These are phyloP conservation scores for Beauveria caledonica DNA, from an alignment of 2,329 filamentous ascomycete genomes.

Conservation along the genomic window DNA sequence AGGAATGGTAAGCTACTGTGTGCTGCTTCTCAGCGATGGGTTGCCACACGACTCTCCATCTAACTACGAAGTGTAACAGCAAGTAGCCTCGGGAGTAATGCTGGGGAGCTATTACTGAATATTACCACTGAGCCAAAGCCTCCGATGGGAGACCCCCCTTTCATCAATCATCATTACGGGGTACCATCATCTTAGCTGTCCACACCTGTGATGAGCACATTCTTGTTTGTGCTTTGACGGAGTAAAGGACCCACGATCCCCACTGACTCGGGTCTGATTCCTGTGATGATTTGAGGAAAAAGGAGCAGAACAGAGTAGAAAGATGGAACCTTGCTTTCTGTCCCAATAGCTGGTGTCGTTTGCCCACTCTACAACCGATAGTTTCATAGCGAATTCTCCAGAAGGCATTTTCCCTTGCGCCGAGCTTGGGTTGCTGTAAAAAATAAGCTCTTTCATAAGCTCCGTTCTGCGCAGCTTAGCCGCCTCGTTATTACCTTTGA, in stretches of 20 bases:
- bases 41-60: no score
- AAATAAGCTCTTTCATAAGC: constrained; percentile 3
- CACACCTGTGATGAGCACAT: constrained; percentile 3
- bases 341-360: not conserved
- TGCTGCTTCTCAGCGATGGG: not conserved
- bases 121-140: not conserved
- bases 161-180: not conserved
- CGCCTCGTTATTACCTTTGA: not conserved
- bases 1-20: not conserved
- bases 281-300: not conserved
- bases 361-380: not conserved
- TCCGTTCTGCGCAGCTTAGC: not conserved
- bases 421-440: not conserved
- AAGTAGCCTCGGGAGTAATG: no score
- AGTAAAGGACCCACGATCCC: not conserved
- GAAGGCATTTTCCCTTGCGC: not conserved
- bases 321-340: not conserved
- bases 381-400: not conserved
- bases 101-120: no score
- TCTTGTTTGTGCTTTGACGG: constrained; percentile 7
- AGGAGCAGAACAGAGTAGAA: not conserved
- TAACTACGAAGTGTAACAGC: no score
- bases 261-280: not conserved
- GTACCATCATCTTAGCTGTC: not conserved
- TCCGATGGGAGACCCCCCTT: not conserved